A percentile compares a stretch with the other conserved stretches of the same genome.
Evolutionary conservation across 257 asterid genomes (phyloP).

Genomic region (Petunia axillaris): DNA sequence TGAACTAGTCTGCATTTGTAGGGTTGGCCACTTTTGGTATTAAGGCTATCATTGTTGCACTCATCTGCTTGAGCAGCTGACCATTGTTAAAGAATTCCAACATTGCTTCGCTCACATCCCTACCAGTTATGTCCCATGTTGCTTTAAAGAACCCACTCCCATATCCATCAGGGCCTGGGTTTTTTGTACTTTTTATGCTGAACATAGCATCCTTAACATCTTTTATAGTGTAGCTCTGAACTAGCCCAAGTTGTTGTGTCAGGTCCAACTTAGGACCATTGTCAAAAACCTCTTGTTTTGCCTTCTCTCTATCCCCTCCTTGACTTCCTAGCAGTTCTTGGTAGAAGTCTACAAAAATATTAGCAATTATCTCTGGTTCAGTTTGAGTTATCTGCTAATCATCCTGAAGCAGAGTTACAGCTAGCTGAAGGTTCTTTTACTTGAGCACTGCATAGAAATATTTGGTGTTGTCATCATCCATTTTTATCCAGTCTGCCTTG

Average conservation of each 20-base stretch:
- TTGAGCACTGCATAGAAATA: neutral
- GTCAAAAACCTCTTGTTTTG: too few species aligned
- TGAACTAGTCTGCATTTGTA: too few species aligned
- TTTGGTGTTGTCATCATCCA: too few species aligned
- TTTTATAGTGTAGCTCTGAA: neutral
- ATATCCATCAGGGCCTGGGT: neutral
- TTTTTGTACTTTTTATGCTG: neutral
- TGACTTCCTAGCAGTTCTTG: neutral
- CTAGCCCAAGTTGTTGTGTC: too few species aligned
- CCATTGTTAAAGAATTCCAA: too few species aligned
- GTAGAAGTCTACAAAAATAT: neutral
- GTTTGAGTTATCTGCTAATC: neutral
- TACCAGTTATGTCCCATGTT: neutral
- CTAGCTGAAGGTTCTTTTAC: neutral
- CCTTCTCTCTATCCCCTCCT: neutral
- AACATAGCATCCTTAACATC: neutral
- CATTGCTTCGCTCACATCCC: neutral
- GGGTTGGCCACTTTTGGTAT: too few species aligned
- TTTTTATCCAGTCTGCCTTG: too few species aligned
- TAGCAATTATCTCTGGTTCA: neutral
- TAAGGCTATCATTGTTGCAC: too few species aligned
- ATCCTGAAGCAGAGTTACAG: too few species aligned
- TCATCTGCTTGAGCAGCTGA: too few species aligned
- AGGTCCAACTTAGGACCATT: neutral
- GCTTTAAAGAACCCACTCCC: neutral